phyloP scores from a whole-genome alignment of 768 basidiomycete species.

The Gloeostereum incarnatum region DNA sequence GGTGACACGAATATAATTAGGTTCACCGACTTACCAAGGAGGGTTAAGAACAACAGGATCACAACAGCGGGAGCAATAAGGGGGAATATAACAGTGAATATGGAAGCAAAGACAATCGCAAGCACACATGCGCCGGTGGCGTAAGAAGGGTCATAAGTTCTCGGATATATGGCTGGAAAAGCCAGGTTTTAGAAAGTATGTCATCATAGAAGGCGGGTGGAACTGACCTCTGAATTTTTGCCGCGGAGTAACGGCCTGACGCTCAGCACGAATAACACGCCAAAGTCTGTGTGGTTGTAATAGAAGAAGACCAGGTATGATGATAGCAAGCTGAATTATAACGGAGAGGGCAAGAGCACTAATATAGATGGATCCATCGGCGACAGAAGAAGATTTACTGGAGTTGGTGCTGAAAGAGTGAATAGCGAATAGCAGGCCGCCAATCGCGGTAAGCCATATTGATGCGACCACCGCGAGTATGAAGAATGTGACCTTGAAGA shows the following conservation, averaged over 20 bases:
- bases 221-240: constrained; percentile 68
- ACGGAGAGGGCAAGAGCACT: constrained; percentile 48
- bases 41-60: constrained; percentile 52
- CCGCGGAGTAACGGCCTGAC: constrained; percentile 60
- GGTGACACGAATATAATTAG: neutral
- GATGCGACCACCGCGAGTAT: constrained; percentile 42
- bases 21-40: constrained; percentile 43
- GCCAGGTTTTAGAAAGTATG: too few relatives aligned
- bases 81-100: constrained; percentile 70
- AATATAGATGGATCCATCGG: constrained; percentile 68
- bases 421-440: constrained; percentile 61
- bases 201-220: too few relatives aligned
- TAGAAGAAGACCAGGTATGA: constrained; percentile 61
- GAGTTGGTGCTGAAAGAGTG: constrained; percentile 39
- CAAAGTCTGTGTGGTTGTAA: constrained; percentile 64
- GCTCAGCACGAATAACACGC: constrained; percentile 45
- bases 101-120: constrained; percentile 62
- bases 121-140: constrained; percentile 58
- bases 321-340: constrained; percentile 55
- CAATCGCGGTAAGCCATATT: constrained; percentile 57
- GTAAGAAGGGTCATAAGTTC: constrained; percentile 60
- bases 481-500: constrained; percentile 59
- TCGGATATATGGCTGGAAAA: constrained; percentile 54
- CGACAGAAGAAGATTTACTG: constrained; percentile 31
- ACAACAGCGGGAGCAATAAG: constrained; percentile 64